Base-by-base conservation (phyloP, 2,329 filamentous ascomycete species). In the Plectosphaerella sp. region DNA sequence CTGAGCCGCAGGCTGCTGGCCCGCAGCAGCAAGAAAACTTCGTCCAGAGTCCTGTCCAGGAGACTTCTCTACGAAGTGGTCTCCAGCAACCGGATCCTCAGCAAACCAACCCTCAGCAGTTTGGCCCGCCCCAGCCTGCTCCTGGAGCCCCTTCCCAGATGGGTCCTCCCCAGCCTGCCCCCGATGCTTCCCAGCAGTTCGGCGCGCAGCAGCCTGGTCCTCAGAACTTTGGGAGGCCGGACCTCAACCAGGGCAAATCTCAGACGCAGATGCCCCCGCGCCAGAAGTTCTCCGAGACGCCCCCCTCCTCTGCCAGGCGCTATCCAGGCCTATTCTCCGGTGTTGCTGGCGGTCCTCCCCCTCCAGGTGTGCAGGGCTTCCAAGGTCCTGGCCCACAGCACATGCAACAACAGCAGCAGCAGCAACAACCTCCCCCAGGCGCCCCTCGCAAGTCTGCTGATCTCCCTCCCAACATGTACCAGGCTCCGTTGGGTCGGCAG, bases 281-380 rank as follows among this genome's bases (percentile, higher is more conserved):
- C 39, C 60, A 61, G 39, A 61, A 61, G 28, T 58, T 59, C 16
- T 60, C 67, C n/a, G 69, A 72, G 55, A 66, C 75, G 37, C 78
- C 78, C 6, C 78, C 79, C 6, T 77, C 76, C 4, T 76, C 79
- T 5, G 73, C 78, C 9, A 69, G 75, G 55, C 69, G 77, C 45
- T 80, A 74, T 53, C 76, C 77, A 3, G 66, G 69, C n/a, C 66
- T 78, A 14, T 79, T 81, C 57, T 66, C 45, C 58, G 45, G 45
- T 11, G 41, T 43, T 20, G 24, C 52, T 36, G 45, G 52, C 20
- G 16, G 53, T 39, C 57, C 50, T 24, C 57, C 55, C 43, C 54
- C 56, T 22, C 57, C 61, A 24, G 33, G 28, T 9, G 11, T 33
- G 28, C 28, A 33, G 8, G 8, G 28, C 8, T 33, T 33, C 8